These are phyloP conservation scores for Whalleya microplaca DNA, from an alignment of 2,329 filamentous ascomycete genomes.

Conservation along the genomic window DNA sequence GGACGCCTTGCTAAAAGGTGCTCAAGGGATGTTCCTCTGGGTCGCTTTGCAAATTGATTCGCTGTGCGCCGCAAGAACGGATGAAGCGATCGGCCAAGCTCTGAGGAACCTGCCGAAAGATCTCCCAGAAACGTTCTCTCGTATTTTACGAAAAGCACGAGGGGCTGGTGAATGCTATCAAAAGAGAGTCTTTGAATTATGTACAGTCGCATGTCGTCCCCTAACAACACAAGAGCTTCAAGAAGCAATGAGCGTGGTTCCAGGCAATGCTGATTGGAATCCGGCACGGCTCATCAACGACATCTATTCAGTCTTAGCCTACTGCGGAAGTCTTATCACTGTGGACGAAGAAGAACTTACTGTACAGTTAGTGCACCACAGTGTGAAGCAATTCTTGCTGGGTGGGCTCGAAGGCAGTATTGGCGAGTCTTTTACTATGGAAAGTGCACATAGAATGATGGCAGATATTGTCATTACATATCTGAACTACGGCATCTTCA, in stretches of 20 bases:
- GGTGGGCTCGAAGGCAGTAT: neutral
- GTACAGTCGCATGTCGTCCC: neutral
- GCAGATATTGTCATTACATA: neutral
- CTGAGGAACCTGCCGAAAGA: constrained; percentile 36
- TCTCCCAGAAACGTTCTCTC: constrained; percentile 36
- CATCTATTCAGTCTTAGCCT: constrained; percentile 1
- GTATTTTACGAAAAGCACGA: constrained; percentile 8
- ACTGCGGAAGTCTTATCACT: constrained; percentile 7
- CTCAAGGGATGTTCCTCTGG: constrained; percentile 45
- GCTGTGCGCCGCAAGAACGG: constrained; percentile 40
- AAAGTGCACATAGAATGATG: neutral
- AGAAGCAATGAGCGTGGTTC: neutral
- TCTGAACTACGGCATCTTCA: neutral
- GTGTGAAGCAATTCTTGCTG: constrained; percentile 10
- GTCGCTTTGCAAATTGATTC: constrained; percentile 40
- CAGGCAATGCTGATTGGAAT: neutral
- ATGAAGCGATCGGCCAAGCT: constrained; percentile 40
- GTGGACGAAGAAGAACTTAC: constrained; percentile 11
- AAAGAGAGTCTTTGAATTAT: neutral
- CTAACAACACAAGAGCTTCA: neutral
- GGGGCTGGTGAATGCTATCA: neutral
- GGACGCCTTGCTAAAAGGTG: constrained; percentile 27
- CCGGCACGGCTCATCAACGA: constrained; percentile 8
- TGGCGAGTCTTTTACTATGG: neutral
- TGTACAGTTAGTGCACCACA: constrained; percentile 10